Evolutionary conservation across 2,329 filamentous ascomycete species (phyloP).

Genomic region (Colletotrichum brevisporum): DNA sequence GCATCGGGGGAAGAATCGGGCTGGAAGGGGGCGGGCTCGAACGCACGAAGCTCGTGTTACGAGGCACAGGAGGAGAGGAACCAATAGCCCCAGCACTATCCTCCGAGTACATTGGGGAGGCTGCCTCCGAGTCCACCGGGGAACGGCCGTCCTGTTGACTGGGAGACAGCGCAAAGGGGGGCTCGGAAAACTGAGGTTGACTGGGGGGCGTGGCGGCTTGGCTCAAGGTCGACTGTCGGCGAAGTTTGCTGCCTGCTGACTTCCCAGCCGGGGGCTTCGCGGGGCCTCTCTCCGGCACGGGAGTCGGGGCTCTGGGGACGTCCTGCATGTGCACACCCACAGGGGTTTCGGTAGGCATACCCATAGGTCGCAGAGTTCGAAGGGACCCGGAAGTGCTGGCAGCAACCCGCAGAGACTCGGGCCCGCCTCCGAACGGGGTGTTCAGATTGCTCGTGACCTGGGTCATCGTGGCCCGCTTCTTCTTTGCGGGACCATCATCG

Average conservation of each 20-base stretch:
- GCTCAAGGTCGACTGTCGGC: constrained; percentile 73
- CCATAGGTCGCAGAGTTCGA: constrained; percentile 84
- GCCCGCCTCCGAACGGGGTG: constrained; percentile 78
- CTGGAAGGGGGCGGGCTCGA: constrained; percentile 83
- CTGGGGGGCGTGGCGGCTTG: constrained; percentile 54
- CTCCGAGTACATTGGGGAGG: constrained; percentile 68
- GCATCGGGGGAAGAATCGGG: constrained; percentile 78
- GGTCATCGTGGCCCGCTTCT: constrained; percentile 85
- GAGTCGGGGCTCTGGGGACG: constrained; percentile 82
- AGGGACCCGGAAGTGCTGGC: constrained; percentile 92
- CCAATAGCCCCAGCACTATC: constrained; percentile 86
- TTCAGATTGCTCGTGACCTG: constrained; percentile 80
- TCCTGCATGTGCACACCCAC: constrained; percentile 74
- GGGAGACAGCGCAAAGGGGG: constrained; percentile 63
- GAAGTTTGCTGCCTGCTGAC: constrained; percentile 63
- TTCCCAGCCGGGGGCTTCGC: constrained; percentile 47
- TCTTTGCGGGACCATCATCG: constrained; percentile 68
- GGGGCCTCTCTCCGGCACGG: constrained; percentile 70
- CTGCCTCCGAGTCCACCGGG: constrained; percentile 65
- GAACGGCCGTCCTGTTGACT: constrained; percentile 67
- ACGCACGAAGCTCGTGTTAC: constrained; percentile 67
- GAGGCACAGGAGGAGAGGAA: constrained; percentile 89
- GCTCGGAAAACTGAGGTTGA: constrained; percentile 52
- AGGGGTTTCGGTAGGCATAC: constrained; percentile 61
- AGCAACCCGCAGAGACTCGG: constrained; percentile 88